Evolutionary conservation across 78 protist species (phyloP), one percentile per base, ranked within the genome.

Genomic region (Dictyostelium capitatum): DNA sequence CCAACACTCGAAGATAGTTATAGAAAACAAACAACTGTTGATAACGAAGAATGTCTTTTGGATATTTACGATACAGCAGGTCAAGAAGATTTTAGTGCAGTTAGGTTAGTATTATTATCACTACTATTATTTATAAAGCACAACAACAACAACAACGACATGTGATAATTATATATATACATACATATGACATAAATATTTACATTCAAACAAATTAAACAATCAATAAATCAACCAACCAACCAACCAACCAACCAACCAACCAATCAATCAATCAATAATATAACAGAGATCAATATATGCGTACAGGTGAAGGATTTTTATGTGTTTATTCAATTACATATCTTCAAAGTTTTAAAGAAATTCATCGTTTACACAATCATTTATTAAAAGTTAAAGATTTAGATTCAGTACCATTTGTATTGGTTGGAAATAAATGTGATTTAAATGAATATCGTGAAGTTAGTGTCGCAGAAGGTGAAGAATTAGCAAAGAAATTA

Each of bases 21-120:
- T 64, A 72, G 95, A 59, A 91, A 92, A 25, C 96, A 92, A 59
- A 70, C 90, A 3, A 83, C 85, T 14, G 91, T 92, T 2, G 96
- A 92, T 54, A 43, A 46, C 5, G 96, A 92, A 28, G 96, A 84
- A 46, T 92, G 93, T 62, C 20, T 92, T 30, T 83, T 97, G 11
- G 98, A 97, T 57, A 95, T 97, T 46, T 69, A 73, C n/a, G 98
- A 97, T 79, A 97, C 98, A 3, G 98, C 98, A n/a, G 98, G 98
- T 20, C 98, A 96, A 75, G 98, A 96, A 50, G 98, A 96, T 65
- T 90, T 77, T 80, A 84, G 85, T 37, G 90, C 80, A 25, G 73
- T 64, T n/a, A 59, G 69, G 25, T 37, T 37, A 37, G 43, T 37
- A 37, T 37, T 37, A 37, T n/a, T n/a, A n/a, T n/a, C n/a, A n/a